These are phyloP conservation scores for Talaromyces atroroseus DNA, from an alignment of 2,329 filamentous ascomycete species.

Conservation along the genomic window DNA sequence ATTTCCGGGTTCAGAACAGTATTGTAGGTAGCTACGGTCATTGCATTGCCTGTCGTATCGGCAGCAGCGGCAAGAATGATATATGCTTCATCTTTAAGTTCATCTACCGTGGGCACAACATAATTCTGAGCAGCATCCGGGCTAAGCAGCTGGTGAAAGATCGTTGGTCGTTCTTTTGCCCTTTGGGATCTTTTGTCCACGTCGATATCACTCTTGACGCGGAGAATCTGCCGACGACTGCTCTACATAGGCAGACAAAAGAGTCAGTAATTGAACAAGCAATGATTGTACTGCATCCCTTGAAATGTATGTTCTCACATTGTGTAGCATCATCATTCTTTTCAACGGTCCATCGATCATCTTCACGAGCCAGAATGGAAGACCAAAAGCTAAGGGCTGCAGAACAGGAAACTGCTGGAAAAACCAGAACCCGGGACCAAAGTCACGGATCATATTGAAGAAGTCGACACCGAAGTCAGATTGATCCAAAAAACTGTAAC, in stretches of 20 bases:
- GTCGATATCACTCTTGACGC: slow-evolving; percentile 17
- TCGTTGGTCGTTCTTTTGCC: slow-evolving; percentile 16
- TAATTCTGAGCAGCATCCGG: slow-evolving; percentile 17
- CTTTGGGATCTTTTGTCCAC: slow-evolving; percentile 13
- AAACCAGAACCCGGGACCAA: slow-evolving; percentile 19
- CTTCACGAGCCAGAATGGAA: slow-evolving; percentile 18
- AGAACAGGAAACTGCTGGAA: slow-evolving; percentile 21
- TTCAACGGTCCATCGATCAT: slow-evolving; percentile 13
- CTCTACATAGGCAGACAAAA: slow-evolving; percentile 5
- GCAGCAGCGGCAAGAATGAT: slow-evolving; percentile 26
- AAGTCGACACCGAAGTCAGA: slow-evolving; percentile 18
- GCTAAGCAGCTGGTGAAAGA: slow-evolving; percentile 19
- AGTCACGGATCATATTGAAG: slow-evolving; percentile 18
- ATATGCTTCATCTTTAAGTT: slow-evolving; percentile 26
- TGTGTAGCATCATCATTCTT: slow-evolving; percentile 16
- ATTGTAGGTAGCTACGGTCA: slow-evolving; percentile 29
- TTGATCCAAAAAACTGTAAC: slow-evolving; percentile 18
- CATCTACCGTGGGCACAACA: slow-evolving; percentile 17
- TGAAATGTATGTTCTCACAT: slow-evolving; percentile 8
- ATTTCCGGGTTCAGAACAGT: slow-evolving; percentile 24
- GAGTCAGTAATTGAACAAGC: not conserved
- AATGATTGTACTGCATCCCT: not conserved
- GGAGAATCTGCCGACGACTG: slow-evolving; percentile 15
- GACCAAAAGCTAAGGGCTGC: slow-evolving; percentile 13
- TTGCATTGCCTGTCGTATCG: slow-evolving; percentile 32